A percentile compares a stretch with the other conserved stretches of the same genome.
Conservation (phyloP, 306 rosid species). For the Morella rubra region DNA sequence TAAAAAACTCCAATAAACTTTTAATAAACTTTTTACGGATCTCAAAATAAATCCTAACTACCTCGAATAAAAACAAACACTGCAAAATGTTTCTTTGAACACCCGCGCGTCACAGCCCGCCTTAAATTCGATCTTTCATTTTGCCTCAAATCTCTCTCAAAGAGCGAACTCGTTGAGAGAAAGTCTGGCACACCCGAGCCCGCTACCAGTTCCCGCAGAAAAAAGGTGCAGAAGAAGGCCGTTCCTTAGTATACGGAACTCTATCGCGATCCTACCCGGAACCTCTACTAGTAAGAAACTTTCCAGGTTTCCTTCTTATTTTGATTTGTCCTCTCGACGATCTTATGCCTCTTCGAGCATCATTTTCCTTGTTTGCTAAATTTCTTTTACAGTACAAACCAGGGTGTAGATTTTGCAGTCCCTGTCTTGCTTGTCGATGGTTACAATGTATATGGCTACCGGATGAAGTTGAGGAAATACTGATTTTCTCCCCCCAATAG, state of each 20-base stretch:
- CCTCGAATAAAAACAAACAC: too few species aligned
- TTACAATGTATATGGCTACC: slow-evolving; percentile 89
- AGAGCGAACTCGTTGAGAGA: slow-evolving; percentile 18
- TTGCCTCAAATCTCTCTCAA: too few species aligned
- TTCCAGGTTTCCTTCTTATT: slow-evolving; percentile 26
- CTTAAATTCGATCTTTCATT: too few species aligned
- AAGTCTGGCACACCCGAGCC: slow-evolving; percentile 60
- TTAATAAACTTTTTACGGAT: too few species aligned
- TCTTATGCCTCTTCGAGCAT: slow-evolving; percentile 3
- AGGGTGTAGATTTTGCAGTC: slow-evolving; percentile 61
- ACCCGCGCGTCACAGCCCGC: too few species aligned
- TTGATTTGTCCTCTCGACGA: background rate
- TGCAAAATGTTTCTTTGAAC: too few species aligned
- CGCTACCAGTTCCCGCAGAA: slow-evolving; percentile 83
- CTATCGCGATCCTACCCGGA: slow-evolving; percentile 68
- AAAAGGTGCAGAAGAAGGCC: slow-evolving; percentile 68
- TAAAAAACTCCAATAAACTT: too few species aligned
- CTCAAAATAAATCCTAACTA: too few species aligned
- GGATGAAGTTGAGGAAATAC: slow-evolving; percentile 88
- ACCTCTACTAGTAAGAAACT: slow-evolving; percentile 70
- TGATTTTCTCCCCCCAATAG: too few species aligned
- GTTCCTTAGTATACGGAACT: slow-evolving; percentile 42
- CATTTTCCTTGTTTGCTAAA: slow-evolving; percentile 18
- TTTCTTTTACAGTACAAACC: slow-evolving; percentile 60
- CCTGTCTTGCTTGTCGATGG: slow-evolving; percentile 96